phyloP scores from a whole-genome alignment of 345 rosid species.

The Raphanus sativus region DNA sequence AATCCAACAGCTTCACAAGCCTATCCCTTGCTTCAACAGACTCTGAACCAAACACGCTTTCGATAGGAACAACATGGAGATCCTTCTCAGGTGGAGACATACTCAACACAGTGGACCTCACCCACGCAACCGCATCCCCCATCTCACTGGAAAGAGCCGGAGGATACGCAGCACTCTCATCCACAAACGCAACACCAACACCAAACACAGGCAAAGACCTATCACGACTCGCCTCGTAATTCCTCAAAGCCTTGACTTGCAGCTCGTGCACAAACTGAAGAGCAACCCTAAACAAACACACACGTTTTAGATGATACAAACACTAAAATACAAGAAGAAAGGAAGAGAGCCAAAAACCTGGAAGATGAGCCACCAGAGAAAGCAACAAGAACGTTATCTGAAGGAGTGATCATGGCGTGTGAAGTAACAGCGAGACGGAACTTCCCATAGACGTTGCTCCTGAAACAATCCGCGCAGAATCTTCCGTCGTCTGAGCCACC shows the following conservation, averaged over 20 bases:
- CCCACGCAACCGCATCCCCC: slow-evolving; percentile 44
- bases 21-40: slow-evolving; percentile 48
- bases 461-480: slow-evolving; percentile 76
- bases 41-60: slow-evolving; percentile 50
- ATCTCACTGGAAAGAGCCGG: slow-evolving; percentile 34
- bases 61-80: slow-evolving; percentile 62
- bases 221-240: slow-evolving; percentile 78
- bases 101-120: slow-evolving; percentile 47
- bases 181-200: slow-evolving; percentile 81
- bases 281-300: slow-evolving; percentile 53
- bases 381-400: slow-evolving; percentile 86
- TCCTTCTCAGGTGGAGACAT: slow-evolving; percentile 65
- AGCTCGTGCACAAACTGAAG: slow-evolving; percentile 83
- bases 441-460: slow-evolving; percentile 73
- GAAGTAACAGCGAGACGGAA: slow-evolving; percentile 81
- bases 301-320: too few relatives aligned
- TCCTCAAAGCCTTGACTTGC: slow-evolving; percentile 77
- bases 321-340: too few relatives aligned
- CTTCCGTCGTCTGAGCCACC: slow-evolving; percentile 49
- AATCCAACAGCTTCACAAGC: slow-evolving; percentile 51
- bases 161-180: slow-evolving; percentile 53
- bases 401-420: slow-evolving; percentile 84
- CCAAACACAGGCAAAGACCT: slow-evolving; percentile 82
- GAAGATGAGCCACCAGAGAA: slow-evolving; percentile 94
- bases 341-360: slow-evolving; percentile 49